These are phyloP conservation scores for Coriolopsis trogii DNA, from an alignment of 1,284 basidiomycete species.

Conservation along the genomic window DNA sequence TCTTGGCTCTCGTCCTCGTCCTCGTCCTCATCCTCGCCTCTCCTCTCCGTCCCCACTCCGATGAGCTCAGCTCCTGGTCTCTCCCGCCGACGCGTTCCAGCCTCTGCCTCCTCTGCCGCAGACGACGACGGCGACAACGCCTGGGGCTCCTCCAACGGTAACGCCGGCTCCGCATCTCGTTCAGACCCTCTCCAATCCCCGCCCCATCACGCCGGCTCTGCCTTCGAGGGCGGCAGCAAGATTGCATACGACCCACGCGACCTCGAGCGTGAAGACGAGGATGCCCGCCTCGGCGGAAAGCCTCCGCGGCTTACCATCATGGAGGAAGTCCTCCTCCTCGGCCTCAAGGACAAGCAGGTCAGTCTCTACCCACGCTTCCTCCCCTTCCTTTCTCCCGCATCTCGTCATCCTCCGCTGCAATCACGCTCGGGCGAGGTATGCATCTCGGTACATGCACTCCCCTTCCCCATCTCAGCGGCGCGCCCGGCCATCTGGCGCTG, in stretches of 20 bases:
- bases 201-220: constrained; percentile 66
- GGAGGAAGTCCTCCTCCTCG: constrained; percentile 94
- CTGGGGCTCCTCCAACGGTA: constrained; percentile 38
- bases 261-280: constrained; percentile 78
- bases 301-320: constrained; percentile 91
- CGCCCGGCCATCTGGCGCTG: too few relatives aligned
- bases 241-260: constrained; percentile 96
- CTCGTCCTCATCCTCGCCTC: too few relatives aligned
- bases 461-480: too few relatives aligned
- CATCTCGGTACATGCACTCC: too few relatives aligned
- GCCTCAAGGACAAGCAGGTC: constrained; percentile 89
- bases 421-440: background rate
- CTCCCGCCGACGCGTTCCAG: constrained; percentile 53
- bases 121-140: constrained; percentile 37
- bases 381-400: constrained; percentile 2
- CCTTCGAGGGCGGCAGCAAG: constrained; percentile 81
- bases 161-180: constrained; percentile 37
- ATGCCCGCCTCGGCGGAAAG: constrained; percentile 64
- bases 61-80: constrained; percentile 51
- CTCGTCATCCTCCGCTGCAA: background rate
- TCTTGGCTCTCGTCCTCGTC: constrained; percentile 6
- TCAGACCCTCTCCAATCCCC: constrained; percentile 24
- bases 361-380: constrained; percentile 27
- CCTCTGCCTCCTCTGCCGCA: constrained; percentile 37
- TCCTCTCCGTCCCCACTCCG: constrained; percentile 25